phyloP scores from a whole-genome alignment of 139 green algal genomes.

The Coelastrella sp. region DNA sequence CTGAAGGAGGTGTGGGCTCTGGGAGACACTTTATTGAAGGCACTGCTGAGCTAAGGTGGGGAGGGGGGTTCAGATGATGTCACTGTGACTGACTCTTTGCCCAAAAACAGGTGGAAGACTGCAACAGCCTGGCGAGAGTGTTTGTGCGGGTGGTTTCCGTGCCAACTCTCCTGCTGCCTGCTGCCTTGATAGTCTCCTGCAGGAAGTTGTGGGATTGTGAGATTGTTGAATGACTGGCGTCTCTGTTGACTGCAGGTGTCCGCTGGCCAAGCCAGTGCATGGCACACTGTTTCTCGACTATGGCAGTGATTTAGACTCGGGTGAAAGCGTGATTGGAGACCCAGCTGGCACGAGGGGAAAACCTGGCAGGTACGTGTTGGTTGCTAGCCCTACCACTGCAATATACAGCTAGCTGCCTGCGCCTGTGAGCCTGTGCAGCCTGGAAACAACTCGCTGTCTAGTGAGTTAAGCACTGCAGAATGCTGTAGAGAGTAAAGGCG shows the following conservation, averaged over 20 bases:
- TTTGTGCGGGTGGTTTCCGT: no score
- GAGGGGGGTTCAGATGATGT: no score
- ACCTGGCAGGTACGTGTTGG: slow-evolving; percentile 69
- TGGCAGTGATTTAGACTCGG: slow-evolving; percentile 92
- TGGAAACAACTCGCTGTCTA: neutral
- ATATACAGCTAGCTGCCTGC: no score
- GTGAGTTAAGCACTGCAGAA: neutral
- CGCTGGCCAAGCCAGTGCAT: slow-evolving; percentile 66
- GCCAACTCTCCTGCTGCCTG: no score
- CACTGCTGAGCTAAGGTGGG: slow-evolving; percentile 81
- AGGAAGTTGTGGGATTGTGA: no score
- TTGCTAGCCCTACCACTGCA: neutral
- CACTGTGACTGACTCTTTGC: no score
- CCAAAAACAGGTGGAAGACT: no score
- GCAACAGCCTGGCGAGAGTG: no score
- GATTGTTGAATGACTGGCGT: no score
- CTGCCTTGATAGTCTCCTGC: no score
- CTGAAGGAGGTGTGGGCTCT: slow-evolving; percentile 93
- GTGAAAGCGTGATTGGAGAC: slow-evolving; percentile 89
- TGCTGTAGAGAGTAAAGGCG: no score
- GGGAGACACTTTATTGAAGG: slow-evolving; percentile 87
- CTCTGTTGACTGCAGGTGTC: slow-evolving; percentile 18
- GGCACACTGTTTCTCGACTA: slow-evolving; percentile 93
- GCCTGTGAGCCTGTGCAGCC: no score
- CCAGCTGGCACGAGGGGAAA: slow-evolving; percentile 90